A percentile compares a stretch with the other conserved stretches of the same genome.
Evolutionary conservation across 1,284 basidiomycete species (phyloP).

Genomic region (Trametes pubescens): DNA sequence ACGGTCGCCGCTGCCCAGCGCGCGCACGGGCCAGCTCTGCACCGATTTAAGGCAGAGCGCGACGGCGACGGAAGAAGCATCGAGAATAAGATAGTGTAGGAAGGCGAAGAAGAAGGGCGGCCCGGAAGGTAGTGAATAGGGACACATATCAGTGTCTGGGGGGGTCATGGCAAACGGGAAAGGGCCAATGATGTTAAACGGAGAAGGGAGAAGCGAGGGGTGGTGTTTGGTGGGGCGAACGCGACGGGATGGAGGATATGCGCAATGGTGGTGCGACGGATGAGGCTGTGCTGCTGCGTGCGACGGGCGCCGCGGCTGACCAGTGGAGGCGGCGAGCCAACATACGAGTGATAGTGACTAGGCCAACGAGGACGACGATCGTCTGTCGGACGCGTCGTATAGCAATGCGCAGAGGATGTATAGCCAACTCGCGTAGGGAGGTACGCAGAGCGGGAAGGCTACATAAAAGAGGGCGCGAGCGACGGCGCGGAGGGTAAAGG

Average conservation of each 20-base stretch:
- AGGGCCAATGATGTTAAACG: background rate
- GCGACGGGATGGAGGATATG: background rate
- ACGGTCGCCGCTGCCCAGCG: constrained; percentile 8
- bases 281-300: background rate
- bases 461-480: background rate
- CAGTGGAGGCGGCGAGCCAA: background rate
- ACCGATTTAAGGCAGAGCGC: background rate
- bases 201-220: background rate
- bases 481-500: background rate
- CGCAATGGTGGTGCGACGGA: background rate
- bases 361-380: background rate
- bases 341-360: background rate
- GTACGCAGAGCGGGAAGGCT: background rate
- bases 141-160: constrained; percentile 9
- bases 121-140: background rate
- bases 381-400: background rate
- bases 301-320: background rate
- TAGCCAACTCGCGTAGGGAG: background rate
- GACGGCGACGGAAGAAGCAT: background rate
- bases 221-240: background rate
- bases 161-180: background rate
- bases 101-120: background rate
- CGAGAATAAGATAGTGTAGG: constrained; percentile 12
- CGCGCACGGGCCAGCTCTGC: constrained; percentile 10
- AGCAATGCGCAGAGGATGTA: background rate